A percentile compares a stretch with the other conserved stretches of the same genome.
Conservation (phyloP, 768 basidiomycete species). For the Pulveroboletus sp. region DNA sequence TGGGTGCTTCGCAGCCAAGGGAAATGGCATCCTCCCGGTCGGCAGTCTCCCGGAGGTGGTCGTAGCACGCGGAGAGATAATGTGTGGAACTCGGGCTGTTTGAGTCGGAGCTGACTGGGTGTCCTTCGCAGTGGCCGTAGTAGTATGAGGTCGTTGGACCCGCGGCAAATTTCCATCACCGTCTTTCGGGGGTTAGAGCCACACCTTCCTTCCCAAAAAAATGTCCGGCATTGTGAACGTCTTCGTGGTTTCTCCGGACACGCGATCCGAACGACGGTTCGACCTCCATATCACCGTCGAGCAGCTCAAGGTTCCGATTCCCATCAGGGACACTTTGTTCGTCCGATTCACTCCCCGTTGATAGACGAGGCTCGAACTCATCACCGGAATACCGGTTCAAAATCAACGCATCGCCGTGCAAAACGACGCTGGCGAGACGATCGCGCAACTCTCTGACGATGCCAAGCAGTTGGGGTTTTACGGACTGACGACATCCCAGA, state of each 20-base stretch:
- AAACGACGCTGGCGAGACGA: slow-evolving; percentile 48
- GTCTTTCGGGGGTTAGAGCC: no score
- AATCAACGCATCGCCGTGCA: slow-evolving; percentile 69
- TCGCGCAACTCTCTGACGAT: slow-evolving; percentile 64
- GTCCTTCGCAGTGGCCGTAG: no score
- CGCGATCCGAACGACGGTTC: slow-evolving; percentile 83
- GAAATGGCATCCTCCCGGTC: no score
- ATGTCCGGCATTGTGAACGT: slow-evolving; percentile 57
- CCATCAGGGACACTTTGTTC: neutral
- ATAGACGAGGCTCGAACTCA: slow-evolving; percentile 77
- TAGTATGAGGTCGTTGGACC: no score
- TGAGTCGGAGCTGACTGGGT: no score
- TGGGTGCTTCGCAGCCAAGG: no score
- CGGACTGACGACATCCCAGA: slow-evolving; percentile 69
- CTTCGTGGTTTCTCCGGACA: slow-evolving; percentile 83
- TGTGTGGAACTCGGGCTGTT: no score
- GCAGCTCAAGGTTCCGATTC: slow-evolving; percentile 69
- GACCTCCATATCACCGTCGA: slow-evolving; percentile 70
- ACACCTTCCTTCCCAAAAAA: no score
- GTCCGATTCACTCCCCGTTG: neutral
- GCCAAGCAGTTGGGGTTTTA: slow-evolving; percentile 68
- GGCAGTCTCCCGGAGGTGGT: no score
- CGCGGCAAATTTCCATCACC: no score
- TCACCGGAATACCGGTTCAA: slow-evolving; percentile 82
- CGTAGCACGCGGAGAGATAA: no score